Percentiles rank a stretch among this genome's conserved stretches.
These are phyloP conservation scores for Chrysanthemum makinoi DNA, from an alignment of 129 eudicot genomes.

Conservation along the genomic window DNA sequence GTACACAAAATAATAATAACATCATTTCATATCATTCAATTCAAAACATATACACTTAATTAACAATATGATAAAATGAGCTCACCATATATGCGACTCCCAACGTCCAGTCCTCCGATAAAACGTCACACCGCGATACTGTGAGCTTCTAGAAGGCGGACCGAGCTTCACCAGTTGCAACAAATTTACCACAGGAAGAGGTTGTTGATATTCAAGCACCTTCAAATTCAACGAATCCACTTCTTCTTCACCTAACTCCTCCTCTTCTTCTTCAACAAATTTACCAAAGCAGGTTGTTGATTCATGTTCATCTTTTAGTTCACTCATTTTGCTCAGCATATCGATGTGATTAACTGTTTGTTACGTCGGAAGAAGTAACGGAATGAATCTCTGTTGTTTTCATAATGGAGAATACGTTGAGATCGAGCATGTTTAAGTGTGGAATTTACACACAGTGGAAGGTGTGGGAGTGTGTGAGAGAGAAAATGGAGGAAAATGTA, in stretches of 20 bases:
- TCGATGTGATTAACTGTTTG: not conserved
- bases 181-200: not conserved
- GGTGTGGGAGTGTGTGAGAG: conserved; percentile 19
- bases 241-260: conserved; percentile 30
- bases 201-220: conserved; percentile 37
- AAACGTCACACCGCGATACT: conserved; percentile 88
- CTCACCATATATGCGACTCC: conserved; percentile 97
- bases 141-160: conserved; percentile 84
- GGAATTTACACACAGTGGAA: conserved; percentile 5
- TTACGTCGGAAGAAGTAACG: conserved; percentile 39
- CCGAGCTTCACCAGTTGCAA: conserved; percentile 39
- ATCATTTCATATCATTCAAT: too few species aligned
- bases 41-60: not conserved
- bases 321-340: conserved; percentile 6
- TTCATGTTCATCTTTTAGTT: conserved; percentile 11
- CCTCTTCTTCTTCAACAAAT: conserved; percentile 39
- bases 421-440: conserved; percentile 56
- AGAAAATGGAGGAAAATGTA: conserved; percentile 15
- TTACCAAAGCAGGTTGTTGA: conserved; percentile 28
- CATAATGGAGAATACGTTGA: conserved; percentile 37
- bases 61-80: not conserved
- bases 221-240: conserved; percentile 67
- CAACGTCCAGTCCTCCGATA: conserved; percentile 94
- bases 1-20: not conserved
- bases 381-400: conserved; percentile 31